phyloP scores from a whole-genome alignment of 2,329 filamentous ascomycete species.

The Knufia fluminis region DNA sequence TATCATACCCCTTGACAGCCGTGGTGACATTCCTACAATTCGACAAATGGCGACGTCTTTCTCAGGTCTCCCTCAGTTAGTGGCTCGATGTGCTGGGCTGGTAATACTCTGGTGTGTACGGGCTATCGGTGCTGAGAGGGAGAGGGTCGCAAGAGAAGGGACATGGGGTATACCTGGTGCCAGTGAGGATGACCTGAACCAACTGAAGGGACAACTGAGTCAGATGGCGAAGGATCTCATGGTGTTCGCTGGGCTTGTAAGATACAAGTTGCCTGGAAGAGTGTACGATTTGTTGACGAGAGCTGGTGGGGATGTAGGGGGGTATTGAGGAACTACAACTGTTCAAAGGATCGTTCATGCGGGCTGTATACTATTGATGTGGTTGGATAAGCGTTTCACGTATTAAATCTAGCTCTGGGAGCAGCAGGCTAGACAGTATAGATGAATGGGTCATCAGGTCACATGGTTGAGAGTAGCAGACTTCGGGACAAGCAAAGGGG shows the following conservation, averaged over 20 bases:
- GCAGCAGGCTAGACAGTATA: no score
- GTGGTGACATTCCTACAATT: slow-evolving; percentile 60
- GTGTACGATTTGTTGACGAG: slow-evolving; percentile 82
- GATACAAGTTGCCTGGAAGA: slow-evolving; percentile 77
- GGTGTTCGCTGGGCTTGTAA: slow-evolving; percentile 85
- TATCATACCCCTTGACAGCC: slow-evolving; percentile 21
- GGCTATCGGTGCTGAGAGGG: slow-evolving; percentile 71
- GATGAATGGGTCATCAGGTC: no score
- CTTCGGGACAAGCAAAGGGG: no score
- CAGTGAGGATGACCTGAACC: slow-evolving; percentile 28
- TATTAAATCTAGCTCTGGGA: no score
- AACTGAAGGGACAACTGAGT: slow-evolving; percentile 25
- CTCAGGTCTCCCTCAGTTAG: slow-evolving; percentile 64
- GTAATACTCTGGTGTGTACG: slow-evolving; percentile 89
- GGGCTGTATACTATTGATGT: no score
- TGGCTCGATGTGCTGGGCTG: slow-evolving; percentile 82
- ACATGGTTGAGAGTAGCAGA: no score
- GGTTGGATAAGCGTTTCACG: no score
- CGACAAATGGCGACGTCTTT: slow-evolving; percentile 74
- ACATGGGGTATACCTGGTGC: slow-evolving; percentile 57
- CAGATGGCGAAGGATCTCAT: slow-evolving; percentile 77
- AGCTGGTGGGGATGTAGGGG: slow-evolving; percentile 59
- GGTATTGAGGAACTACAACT: slow-evolving; percentile 29
- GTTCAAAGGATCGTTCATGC: no score
- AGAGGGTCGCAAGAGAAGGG: slow-evolving; percentile 53